phyloP scores from a whole-genome alignment of 2,329 filamentous ascomycete genomes.

The Pyrenophora tritici-repentis region DNA sequence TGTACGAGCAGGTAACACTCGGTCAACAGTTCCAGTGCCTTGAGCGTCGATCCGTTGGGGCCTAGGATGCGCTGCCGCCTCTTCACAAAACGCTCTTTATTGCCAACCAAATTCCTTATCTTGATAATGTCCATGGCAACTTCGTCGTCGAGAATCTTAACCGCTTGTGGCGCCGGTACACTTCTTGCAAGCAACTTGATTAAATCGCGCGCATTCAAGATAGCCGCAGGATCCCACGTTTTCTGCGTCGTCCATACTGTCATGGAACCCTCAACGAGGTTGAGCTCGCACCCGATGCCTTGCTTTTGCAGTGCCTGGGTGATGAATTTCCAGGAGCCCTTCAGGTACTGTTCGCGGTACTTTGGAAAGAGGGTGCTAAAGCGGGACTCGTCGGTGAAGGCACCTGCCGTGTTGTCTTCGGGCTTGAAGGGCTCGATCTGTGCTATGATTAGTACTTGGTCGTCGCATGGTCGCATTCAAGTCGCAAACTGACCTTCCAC shows the following conservation, averaged over 20 bases:
- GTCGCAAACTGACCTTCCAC: slow-evolving; percentile 69
- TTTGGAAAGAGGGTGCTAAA: slow-evolving; percentile 90
- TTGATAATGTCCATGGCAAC: slow-evolving; percentile 95
- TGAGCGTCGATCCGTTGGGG: slow-evolving; percentile 87
- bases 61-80: slow-evolving; percentile 89
- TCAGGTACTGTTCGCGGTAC: slow-evolving; percentile 92
- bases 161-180: slow-evolving; percentile 87
- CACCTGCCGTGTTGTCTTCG: slow-evolving; percentile 81
- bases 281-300: slow-evolving; percentile 88
- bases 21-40: slow-evolving; percentile 90
- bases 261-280: slow-evolving; percentile 96
- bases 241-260: slow-evolving; percentile 92
- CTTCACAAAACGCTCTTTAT: slow-evolving; percentile 96
- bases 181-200: slow-evolving; percentile 85
- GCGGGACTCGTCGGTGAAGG: slow-evolving; percentile 89
- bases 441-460: slow-evolving; percentile 3
- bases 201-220: slow-evolving; percentile 90
- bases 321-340: slow-evolving; percentile 89
- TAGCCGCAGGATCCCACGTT: slow-evolving; percentile 88
- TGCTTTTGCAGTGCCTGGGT: slow-evolving; percentile 84
- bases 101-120: slow-evolving; percentile 85
- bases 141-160: slow-evolving; percentile 93
- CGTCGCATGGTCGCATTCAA: neutral
- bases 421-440: slow-evolving; percentile 82
- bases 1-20: slow-evolving; percentile 89